Evolutionary conservation across 2,329 filamentous ascomycete genomes (phyloP).

Genomic region (Penicillium sp.): DNA sequence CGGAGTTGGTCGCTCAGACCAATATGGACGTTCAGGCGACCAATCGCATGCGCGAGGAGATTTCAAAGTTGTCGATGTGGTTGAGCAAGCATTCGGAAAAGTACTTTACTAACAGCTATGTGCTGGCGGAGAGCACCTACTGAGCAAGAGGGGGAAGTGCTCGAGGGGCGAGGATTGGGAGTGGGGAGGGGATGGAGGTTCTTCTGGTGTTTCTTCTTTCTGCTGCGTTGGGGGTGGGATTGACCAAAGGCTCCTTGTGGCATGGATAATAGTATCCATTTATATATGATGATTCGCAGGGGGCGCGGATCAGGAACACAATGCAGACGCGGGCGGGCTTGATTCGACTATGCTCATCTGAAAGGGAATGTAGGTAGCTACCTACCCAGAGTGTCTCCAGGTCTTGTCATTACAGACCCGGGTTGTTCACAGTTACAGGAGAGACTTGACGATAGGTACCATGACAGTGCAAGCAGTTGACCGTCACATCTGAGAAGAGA

Average conservation of each 20-base stretch:
- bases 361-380: not conserved
- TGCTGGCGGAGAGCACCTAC: constrained; percentile 41
- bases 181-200: too few relatives aligned
- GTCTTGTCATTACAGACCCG: too few relatives aligned
- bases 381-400: not conserved
- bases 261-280: not conserved
- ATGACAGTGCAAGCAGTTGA: not conserved
- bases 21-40: constrained; percentile 96
- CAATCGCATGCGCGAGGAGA: constrained; percentile 80
- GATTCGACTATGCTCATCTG: not conserved
- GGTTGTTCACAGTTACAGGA: too few relatives aligned
- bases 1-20: constrained; percentile 91
- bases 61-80: constrained; percentile 82
- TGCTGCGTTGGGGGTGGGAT: not conserved
- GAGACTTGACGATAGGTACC: not conserved
- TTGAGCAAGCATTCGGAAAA: constrained; percentile 69
- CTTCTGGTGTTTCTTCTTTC: not conserved
- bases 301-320: not conserved
- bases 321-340: not conserved
- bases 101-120: constrained; percentile 62
- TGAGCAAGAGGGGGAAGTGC: not conserved
- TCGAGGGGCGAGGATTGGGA: not conserved
- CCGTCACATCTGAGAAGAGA: not conserved
- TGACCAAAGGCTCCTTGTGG: not conserved
- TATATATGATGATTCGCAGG: not conserved